phyloP scores from a whole-genome alignment of 345 rosid species.

The Brassica incana region DNA sequence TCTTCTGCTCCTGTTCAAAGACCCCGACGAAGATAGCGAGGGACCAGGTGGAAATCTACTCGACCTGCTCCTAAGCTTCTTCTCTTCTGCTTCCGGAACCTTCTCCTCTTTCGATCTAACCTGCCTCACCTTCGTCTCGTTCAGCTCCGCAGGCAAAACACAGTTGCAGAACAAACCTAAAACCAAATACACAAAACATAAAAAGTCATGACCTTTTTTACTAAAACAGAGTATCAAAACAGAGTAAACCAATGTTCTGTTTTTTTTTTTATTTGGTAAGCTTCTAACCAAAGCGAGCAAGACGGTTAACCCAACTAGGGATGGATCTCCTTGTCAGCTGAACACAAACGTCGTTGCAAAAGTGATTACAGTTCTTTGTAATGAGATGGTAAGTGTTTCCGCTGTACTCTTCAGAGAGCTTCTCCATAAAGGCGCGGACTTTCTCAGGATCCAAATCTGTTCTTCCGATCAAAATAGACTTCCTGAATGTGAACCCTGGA shows the following conservation, averaged over 20 bases:
- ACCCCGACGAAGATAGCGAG: constrained; percentile 61
- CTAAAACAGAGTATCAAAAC: constrained; percentile 28
- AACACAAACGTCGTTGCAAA: constrained; percentile 79
- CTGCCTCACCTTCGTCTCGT: constrained; percentile 66
- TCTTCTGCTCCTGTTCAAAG: constrained; percentile 49
- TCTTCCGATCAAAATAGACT: constrained; percentile 91
- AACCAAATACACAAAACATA: not conserved
- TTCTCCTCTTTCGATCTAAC: constrained; percentile 50
- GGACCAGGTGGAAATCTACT: constrained; percentile 49
- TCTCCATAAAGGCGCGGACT: constrained; percentile 86
- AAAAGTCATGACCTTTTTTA: not conserved
- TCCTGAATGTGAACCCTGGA: constrained; percentile 91
- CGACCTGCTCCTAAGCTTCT: constrained; percentile 70
- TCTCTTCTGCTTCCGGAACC: constrained; percentile 57
- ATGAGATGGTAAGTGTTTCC: constrained; percentile 88
- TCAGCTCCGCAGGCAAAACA: constrained; percentile 82
- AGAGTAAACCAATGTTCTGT: constrained; percentile 10
- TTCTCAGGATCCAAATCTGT: constrained; percentile 84
- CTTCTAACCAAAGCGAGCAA: constrained; percentile 87
- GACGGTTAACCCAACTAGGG: constrained; percentile 97
- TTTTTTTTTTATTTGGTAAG: not conserved
- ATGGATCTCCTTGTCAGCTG: constrained; percentile 66
- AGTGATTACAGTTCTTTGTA: constrained; percentile 94
- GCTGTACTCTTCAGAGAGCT: constrained; percentile 65
- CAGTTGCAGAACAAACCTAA: constrained; percentile 89